Conservation (phyloP, 495 filamentous ascomycete genomes). For the Neurospora sublineolata region DNA sequence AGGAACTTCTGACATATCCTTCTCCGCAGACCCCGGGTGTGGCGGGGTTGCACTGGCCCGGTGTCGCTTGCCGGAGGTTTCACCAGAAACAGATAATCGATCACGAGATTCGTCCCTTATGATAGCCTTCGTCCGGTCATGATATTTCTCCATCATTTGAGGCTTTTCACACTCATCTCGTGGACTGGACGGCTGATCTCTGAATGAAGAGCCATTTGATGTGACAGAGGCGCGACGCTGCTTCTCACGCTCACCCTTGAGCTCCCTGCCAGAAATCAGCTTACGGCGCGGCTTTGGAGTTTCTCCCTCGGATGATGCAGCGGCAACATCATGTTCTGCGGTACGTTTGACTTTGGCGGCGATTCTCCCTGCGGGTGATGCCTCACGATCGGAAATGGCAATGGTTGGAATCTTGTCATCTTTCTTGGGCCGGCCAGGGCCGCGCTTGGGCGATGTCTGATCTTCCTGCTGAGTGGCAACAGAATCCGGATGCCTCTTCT, state of each 20-base stretch:
- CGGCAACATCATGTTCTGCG: constrained; percentile 36
- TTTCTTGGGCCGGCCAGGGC: constrained; percentile 36
- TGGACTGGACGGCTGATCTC: constrained; percentile 26
- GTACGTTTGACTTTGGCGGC: constrained; percentile 29
- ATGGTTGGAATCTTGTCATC: constrained; percentile 34
- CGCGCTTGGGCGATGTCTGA: constrained; percentile 34
- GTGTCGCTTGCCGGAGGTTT: constrained; percentile 49
- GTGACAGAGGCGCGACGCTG: constrained; percentile 37
- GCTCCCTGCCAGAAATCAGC: constrained; percentile 46
- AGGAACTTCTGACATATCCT: constrained; percentile 42
- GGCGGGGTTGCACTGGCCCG: constrained; percentile 59
- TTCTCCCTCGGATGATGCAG: constrained; percentile 41
- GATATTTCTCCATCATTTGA: constrained; percentile 33
- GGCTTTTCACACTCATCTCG: constrained; percentile 31
- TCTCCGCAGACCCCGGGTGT: constrained; percentile 41
- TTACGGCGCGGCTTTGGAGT: constrained; percentile 46
- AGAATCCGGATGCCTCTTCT: constrained; percentile 30
- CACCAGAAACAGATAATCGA: constrained; percentile 34
- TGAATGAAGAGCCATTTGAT: constrained; percentile 34
- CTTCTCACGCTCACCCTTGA: constrained; percentile 45
- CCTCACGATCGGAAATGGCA: constrained; percentile 42
- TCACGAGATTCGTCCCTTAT: constrained; percentile 47
- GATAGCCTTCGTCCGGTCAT: constrained; percentile 38
- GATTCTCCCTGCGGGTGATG: constrained; percentile 32
- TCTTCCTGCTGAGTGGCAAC: constrained; percentile 28